These are phyloP conservation scores for Aspergillus sp. DNA, from an alignment of 2,329 filamentous ascomycete species.

Conservation along the genomic window DNA sequence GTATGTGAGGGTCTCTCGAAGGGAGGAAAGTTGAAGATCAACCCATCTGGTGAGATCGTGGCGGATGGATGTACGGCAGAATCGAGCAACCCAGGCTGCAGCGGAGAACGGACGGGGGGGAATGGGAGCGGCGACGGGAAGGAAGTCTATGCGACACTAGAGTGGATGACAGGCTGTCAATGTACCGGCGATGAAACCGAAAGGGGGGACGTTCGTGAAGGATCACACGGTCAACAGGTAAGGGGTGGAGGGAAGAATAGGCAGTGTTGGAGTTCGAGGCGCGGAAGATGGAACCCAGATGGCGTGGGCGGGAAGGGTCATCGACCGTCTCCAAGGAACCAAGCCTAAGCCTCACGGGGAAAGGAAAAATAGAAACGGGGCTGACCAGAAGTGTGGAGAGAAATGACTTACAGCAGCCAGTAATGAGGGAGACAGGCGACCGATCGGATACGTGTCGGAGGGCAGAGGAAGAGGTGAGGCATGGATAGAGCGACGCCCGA, in stretches of 20 bases:
- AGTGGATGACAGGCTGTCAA: slow-evolving; percentile 10
- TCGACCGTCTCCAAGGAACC: no score
- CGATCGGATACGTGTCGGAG: background rate
- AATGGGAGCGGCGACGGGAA: slow-evolving; percentile 7
- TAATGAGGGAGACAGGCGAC: no score
- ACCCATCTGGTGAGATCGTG: slow-evolving; percentile 20
- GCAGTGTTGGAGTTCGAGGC: background rate
- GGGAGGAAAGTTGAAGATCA: slow-evolving; percentile 10
- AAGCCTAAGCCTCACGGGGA: background rate
- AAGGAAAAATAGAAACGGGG: background rate
- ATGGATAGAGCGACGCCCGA: no score
- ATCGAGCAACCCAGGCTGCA: slow-evolving; percentile 18
- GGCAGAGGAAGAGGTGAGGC: background rate
- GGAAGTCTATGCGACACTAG: slow-evolving; percentile 11
- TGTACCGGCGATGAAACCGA: slow-evolving; percentile 7
- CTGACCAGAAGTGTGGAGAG: slow-evolving; percentile 1
- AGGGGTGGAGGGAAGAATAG: background rate
- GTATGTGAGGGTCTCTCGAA: slow-evolving; percentile 3
- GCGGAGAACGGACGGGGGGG: slow-evolving; percentile 8
- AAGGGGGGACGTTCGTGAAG: background rate
- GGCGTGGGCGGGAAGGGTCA: background rate
- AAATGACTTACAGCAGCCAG: background rate
- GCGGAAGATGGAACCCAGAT: background rate
- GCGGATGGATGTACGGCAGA: slow-evolving; percentile 12
- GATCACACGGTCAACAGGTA: background rate